Base-by-base conservation (phyloP, 2,329 filamentous ascomycete genomes). In the Teratosphaeria zuluensis region DNA sequence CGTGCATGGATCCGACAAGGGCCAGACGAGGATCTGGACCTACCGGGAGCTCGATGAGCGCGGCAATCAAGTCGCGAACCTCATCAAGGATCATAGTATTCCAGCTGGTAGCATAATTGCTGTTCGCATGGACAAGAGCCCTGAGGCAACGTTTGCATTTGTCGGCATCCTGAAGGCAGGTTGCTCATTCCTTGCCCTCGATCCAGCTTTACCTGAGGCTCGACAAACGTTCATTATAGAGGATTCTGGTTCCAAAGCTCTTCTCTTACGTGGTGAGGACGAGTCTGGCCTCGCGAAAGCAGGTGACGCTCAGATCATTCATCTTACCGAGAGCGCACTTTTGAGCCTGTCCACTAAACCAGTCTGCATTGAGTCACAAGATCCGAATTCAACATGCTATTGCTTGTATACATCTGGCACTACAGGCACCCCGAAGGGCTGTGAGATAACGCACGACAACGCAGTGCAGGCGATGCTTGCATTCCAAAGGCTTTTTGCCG, bases 361-460 rank as follows among this genome's bases (percentile, higher is more conserved):
- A 28, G 31, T 58, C n/a, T 51, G 11, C 19, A 4, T 21, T 12
- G 51, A 32, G 4, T 19, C 30, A 19, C 21, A 21, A 38, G 38
- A 30, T n/a, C 72, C 81, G 4, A 76, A 81, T 24, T 81, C 86
- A 63, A 84, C 84, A 0, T 90, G 87, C 65, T 95, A 95, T 69
- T 92, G 89, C 59, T 78, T 95, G 1, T 95, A 95, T 71, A 95
- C 90, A 0, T 92, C 88, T 3, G 90, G 90, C 3, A 95, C 90
- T 16, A 59, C 90, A 0, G 90, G 90, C 2, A 88, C 84, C 0
- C 90, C 91, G 0, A 95, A 95, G 66, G 90, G 90, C 1, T 96
- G 91, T 64, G 84, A 94, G 59, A 85, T 96, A 53, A 95, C 88
- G 0, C 92, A 96, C 67, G 85, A 90, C 56, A 96, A 95, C 70